Base-by-base conservation (phyloP, 1,284 basidiomycete species). In the Cystobasidiaceae sp. region DNA sequence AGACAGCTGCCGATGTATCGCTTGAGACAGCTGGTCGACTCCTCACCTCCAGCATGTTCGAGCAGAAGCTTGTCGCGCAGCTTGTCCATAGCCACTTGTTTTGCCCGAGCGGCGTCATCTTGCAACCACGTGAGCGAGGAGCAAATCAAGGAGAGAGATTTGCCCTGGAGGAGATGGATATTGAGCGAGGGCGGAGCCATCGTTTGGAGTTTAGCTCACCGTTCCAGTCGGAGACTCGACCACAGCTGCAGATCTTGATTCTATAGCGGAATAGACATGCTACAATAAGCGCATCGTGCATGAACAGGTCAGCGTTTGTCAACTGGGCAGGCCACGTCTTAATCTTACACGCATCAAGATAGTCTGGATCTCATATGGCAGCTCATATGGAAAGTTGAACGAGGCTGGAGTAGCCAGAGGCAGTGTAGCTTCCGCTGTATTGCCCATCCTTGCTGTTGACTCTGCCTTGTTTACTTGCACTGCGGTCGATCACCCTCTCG, bases 221-320 rank as follows among this genome's bases (percentile, higher is more conserved):
- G 79, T 81, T 7, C 79, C 80, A 2, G 80, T 80, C 1, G 80
- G 80, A 51, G 77, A 78, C 67, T 81, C 80, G 49, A 80, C 76
- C 48, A 97, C 87, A 1, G 90, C 67, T 32, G 59, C 51, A 13
- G 23, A 33, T 3, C 62, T 30, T 11, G 8, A 2, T 60, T 68
- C 67, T 7, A 68, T 54, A 8, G 67, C 45, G 13, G 52, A 34
- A 39, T 64, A 68, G 19, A 68, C 61, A 49, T 65, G 62, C 56
- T 65, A 21, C 32, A 21, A 2, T 27, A 63, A n/a, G n/a, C n/a
- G n/a, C n/a, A n/a, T n/a, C n/a, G n/a, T n/a, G n/a, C n/a, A n/a
- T n/a, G n/a, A n/a, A n/a, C n/a, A n/a, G n/a, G n/a, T n/a, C n/a
- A n/a, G n/a, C n/a, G n/a, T n/a, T n/a, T n/a, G n/a, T n/a, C n/a